These are phyloP conservation scores for Neurospora terricola DNA, from an alignment of 495 filamentous ascomycete species.

Conservation along the genomic window DNA sequence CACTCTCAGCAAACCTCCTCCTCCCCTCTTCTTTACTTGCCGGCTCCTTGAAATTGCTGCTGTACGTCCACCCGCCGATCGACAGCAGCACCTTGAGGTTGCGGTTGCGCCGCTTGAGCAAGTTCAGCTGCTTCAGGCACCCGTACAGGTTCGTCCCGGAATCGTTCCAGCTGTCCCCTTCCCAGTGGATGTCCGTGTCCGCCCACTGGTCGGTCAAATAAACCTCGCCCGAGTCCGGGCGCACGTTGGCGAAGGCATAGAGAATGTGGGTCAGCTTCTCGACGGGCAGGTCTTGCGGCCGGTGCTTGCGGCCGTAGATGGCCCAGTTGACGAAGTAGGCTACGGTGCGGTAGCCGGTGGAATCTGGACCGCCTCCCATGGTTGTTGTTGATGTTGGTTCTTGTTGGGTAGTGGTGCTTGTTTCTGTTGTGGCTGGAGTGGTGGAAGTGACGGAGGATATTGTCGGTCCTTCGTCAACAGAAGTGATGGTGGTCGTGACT, in stretches of 20 bases:
- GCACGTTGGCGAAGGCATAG: constrained; percentile 61
- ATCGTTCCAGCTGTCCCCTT: constrained; percentile 67
- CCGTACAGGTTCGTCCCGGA: constrained; percentile 72
- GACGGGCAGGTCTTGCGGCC: constrained; percentile 78
- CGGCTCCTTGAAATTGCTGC: constrained; percentile 69
- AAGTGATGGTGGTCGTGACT: background rate
- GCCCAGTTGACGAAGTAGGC: constrained; percentile 92
- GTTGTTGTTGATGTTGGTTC: constrained; percentile 17
- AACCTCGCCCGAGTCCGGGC: constrained; percentile 54
- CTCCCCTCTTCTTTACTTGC: constrained; percentile 54
- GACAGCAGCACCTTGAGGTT: constrained; percentile 86
- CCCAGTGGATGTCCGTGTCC: constrained; percentile 82
- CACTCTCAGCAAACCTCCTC: constrained; percentile 55
- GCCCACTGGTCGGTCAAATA: constrained; percentile 75
- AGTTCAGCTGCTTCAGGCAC: constrained; percentile 85
- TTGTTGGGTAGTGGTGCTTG: background rate
- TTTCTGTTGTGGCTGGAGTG: background rate
- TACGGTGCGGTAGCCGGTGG: constrained; percentile 50
- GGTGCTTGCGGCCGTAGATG: constrained; percentile 82
- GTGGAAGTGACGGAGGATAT: background rate
- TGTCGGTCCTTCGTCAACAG: background rate
- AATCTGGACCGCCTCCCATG: constrained; percentile 35
- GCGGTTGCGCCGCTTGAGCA: constrained; percentile 80
- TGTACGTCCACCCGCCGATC: constrained; percentile 96
- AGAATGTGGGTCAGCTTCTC: constrained; percentile 86